Evolutionary conservation across 306 rosid species (phyloP).

Genomic region (Cucumis hystrix): DNA sequence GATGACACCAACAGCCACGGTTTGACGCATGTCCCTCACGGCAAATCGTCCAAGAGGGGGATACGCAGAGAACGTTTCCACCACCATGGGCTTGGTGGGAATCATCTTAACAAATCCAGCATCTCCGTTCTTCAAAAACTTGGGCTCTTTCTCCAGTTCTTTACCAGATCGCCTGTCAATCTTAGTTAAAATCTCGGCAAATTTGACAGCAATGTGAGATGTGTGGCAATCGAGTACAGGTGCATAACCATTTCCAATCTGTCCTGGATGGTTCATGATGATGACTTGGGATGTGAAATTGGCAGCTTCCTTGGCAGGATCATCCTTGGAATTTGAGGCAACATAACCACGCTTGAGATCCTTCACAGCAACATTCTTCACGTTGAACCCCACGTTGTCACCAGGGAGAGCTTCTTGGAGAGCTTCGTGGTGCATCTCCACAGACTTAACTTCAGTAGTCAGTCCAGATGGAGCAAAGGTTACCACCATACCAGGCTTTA

Average conservation of each 20-base stretch:
- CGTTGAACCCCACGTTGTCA: constrained; percentile 86
- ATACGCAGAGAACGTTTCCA: constrained; percentile 67
- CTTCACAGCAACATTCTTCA: constrained; percentile 88
- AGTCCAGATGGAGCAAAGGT: constrained; percentile 56
- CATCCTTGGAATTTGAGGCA: constrained; percentile 89
- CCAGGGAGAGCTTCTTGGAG: constrained; percentile 73
- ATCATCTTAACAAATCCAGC: constrained; percentile 79
- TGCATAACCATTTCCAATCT: constrained; percentile 82
- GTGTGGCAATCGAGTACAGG: constrained; percentile 92
- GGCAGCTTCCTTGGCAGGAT: constrained; percentile 91
- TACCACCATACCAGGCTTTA: constrained; percentile 62
- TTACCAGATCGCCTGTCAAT: constrained; percentile 88
- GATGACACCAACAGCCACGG: constrained; percentile 89
- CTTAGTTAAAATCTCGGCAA: constrained; percentile 62
- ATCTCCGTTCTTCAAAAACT: constrained; percentile 79
- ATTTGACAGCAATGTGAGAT: constrained; percentile 80
- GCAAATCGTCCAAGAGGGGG: constrained; percentile 93
- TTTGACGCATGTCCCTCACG: constrained; percentile 89
- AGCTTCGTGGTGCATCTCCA: constrained; percentile 89
- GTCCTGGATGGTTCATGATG: constrained; percentile 93
- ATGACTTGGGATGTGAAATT: constrained; percentile 76
- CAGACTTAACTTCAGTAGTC: constrained; percentile 77
- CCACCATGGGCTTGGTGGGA: constrained; percentile 90
- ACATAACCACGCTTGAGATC: constrained; percentile 91
- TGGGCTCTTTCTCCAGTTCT: constrained; percentile 84